Conservation (phyloP, 2,329 filamentous ascomycete genomes). For the Corniculantispora saksenae region DNA sequence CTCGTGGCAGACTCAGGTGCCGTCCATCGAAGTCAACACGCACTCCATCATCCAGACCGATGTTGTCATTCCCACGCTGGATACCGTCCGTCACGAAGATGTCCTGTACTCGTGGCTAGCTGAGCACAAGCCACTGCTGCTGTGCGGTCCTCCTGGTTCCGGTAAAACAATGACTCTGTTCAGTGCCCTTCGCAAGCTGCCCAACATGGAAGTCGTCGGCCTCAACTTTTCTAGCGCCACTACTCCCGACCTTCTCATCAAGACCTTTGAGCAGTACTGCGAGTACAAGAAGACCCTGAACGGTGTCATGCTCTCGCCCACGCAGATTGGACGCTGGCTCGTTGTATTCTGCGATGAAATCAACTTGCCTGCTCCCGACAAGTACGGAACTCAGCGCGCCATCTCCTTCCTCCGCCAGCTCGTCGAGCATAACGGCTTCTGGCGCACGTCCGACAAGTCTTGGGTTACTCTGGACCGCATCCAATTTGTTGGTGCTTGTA, state of each 20-base stretch:
- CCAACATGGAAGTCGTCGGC: constrained; percentile 98
- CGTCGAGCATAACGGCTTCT: constrained; percentile 98
- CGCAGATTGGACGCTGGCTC: constrained; percentile 95
- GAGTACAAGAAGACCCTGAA: constrained; percentile 99
- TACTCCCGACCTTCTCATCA: constrained; percentile 94
- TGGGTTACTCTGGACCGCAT: constrained; percentile 98
- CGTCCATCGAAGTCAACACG: constrained; percentile 93
- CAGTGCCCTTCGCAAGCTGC: constrained; percentile 91
- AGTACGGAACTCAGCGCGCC: constrained; percentile 94
- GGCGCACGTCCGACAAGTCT: constrained; percentile 93
- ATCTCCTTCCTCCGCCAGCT: constrained; percentile 97
- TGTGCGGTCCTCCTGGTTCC: constrained; percentile 96
- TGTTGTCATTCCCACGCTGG: constrained; percentile 94
- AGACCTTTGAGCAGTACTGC: constrained; percentile 99
- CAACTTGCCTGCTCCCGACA: constrained; percentile 95
- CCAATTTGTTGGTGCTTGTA: constrained; percentile 98
- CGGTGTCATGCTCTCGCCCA: constrained; percentile 91
- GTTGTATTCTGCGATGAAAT: constrained; percentile 99
- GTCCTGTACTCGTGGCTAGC: constrained; percentile 99
- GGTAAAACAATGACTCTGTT: constrained; percentile 99
- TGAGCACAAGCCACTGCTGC: constrained; percentile 93
- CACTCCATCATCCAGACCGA: constrained; percentile 98
- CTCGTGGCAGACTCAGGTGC: constrained; percentile 92
- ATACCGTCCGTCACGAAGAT: constrained; percentile 96
- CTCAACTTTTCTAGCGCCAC: constrained; percentile 99